phyloP scores from a whole-genome alignment of 768 basidiomycete species.

The Crassisporium funariophilum region DNA sequence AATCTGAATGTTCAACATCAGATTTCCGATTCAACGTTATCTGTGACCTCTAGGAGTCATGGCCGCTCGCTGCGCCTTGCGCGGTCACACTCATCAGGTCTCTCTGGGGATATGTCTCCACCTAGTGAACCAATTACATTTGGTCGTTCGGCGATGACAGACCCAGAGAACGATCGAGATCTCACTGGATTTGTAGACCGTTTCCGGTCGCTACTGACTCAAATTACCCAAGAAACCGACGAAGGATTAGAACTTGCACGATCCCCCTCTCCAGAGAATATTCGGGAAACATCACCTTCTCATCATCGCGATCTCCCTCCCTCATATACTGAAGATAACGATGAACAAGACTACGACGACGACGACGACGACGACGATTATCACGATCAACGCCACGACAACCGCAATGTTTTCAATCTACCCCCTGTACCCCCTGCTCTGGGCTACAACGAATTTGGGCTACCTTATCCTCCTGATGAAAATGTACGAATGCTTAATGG shows the following conservation, averaged over 20 bases:
- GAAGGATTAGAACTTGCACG: conserved; percentile 42
- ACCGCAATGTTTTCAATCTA: conserved; percentile 22
- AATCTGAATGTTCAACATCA: conserved; percentile 15
- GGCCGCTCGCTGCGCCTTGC: conserved; percentile 17
- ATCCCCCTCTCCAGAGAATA: conserved; percentile 15
- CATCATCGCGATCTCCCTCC: conserved; percentile 11
- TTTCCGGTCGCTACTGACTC: conserved; percentile 52
- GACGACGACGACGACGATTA: conserved; percentile 7
- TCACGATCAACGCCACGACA: conserved; percentile 2
- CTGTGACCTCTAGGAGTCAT: conserved; percentile 15
- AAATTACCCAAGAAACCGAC: conserved; percentile 56
- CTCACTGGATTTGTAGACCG: conserved; percentile 47
- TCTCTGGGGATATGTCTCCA: conserved; percentile 21
- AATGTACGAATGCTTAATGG: conserved; percentile 64
- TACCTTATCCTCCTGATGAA: conserved; percentile 49
- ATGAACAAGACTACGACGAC: conserved; percentile 14
- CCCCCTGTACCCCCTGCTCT: conserved; percentile 31
- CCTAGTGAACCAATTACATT: conserved; percentile 11
- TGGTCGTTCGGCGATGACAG: conserved; percentile 8
- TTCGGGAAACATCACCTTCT: conserved; percentile 3
- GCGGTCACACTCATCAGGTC: conserved; percentile 26
- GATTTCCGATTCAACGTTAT: conserved; percentile 23
- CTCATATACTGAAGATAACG: conserved; percentile 18
- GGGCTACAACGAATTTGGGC: conserved; percentile 51
- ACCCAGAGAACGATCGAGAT: conserved; percentile 34